Conservation (phyloP, 805 yeast species). For the Metschnikowia santaceciliae region DNA sequence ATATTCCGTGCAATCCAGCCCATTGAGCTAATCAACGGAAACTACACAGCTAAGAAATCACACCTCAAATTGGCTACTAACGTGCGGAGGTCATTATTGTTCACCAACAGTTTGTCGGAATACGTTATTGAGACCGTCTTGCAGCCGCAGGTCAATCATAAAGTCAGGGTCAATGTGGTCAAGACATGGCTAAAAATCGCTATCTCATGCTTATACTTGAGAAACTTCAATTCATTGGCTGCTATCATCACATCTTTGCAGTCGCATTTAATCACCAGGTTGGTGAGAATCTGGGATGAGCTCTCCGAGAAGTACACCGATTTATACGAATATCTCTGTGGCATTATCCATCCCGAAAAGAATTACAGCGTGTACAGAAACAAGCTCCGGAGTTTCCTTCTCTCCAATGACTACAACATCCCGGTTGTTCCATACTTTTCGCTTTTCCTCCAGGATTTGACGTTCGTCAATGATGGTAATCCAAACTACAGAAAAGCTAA, state of each 20-base stretch:
- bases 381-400: conserved; percentile 54
- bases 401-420: conserved; percentile 44
- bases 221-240: conserved; percentile 76
- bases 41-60: conserved; percentile 56
- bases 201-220: conserved; percentile 63
- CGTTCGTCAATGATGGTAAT: conserved; percentile 81
- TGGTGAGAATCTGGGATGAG: conserved; percentile 55
- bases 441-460: conserved; percentile 71
- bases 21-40: conserved; percentile 63
- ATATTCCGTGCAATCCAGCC: conserved; percentile 61
- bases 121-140: conserved; percentile 69
- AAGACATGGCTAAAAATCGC: conserved; percentile 75
- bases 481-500: conserved; percentile 61
- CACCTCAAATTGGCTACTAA: conserved; percentile 60
- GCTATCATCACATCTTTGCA: conserved; percentile 76
- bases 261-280: conserved; percentile 63
- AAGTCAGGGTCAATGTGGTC: conserved; percentile 50
- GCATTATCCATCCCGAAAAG: conserved; percentile 71
- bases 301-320: conserved; percentile 58
- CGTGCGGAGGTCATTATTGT: conserved; percentile 55
- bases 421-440: conserved; percentile 78
- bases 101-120: conserved; percentile 68
- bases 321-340: conserved; percentile 58
- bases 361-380: conserved; percentile 67
- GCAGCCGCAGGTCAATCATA: conserved; percentile 46